Percentiles rank a stretch among this genome's conserved stretches.
Evolutionary conservation across 2,329 filamentous ascomycete species (phyloP).

Genomic region (Trichoderma koningii): DNA sequence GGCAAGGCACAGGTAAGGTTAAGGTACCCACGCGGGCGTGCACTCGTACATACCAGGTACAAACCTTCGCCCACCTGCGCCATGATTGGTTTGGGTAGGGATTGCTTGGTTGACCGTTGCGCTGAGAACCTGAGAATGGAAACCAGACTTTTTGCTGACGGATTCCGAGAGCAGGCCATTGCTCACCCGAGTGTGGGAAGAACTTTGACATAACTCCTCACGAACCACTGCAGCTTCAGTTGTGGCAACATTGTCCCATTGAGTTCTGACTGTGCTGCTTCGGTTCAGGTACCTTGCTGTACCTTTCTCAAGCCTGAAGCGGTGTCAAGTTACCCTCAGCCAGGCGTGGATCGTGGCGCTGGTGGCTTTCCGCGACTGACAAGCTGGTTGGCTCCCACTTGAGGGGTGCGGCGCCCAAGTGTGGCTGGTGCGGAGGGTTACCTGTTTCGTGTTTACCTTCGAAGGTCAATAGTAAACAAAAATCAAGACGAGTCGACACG

Average conservation of each 20-base stretch:
- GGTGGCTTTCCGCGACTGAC: not conserved
- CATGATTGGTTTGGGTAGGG: too few species aligned
- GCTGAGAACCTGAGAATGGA: too few species aligned
- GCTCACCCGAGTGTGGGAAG: too few species aligned
- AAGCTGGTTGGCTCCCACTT: not conserved
- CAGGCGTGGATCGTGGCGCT: conserved; percentile 14
- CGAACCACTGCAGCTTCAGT: too few species aligned
- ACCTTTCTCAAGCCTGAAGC: not conserved
- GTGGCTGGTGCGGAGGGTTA: not conserved
- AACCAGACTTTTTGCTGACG: too few species aligned
- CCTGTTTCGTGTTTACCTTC: conserved; percentile 11
- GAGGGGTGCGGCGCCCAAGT: conserved; percentile 6
- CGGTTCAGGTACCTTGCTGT: not conserved
- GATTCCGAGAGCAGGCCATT: too few species aligned
- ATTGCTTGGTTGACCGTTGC: too few species aligned
- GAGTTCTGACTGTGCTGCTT: conserved; percentile 4
- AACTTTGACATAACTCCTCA: too few species aligned
- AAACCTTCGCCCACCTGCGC: too few species aligned
- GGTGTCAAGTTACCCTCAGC: not conserved
- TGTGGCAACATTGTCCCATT: not conserved
- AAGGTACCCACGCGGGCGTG: not conserved
- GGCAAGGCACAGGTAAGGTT: not conserved
- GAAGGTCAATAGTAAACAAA: conserved; percentile 25
- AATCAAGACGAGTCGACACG: conserved; percentile 9
- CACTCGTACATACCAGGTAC: too few species aligned